A percentile compares a stretch with the other conserved stretches of the same genome.
Conservation (phyloP, 345 rosid species). For the Rhodamnia argentea region DNA sequence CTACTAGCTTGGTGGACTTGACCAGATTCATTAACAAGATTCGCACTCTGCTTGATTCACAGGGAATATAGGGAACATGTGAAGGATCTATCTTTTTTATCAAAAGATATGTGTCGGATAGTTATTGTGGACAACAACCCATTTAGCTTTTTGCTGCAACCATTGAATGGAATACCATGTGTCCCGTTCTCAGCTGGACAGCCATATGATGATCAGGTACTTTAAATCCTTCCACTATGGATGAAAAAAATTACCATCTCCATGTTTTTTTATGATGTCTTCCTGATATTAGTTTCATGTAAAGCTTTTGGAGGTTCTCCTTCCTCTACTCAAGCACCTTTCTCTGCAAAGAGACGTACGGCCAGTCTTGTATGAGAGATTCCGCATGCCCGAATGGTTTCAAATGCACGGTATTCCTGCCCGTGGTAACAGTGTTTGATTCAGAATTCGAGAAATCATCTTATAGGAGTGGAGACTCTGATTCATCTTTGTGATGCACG, state of each 20-base stretch:
- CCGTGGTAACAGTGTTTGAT: background rate
- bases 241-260: background rate
- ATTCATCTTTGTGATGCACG: background rate
- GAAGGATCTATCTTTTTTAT: slow-evolving; percentile 44
- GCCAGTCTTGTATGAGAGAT: slow-evolving; percentile 9
- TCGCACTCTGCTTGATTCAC: background rate
- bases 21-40: background rate
- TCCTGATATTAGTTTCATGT: background rate
- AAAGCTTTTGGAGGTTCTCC: slow-evolving; percentile 38
- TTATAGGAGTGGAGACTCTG: background rate
- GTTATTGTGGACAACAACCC: slow-evolving; percentile 61
- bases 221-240: background rate
- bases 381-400: slow-evolving; percentile 52
- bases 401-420: slow-evolving; percentile 41
- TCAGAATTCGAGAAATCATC: background rate
- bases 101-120: slow-evolving; percentile 33
- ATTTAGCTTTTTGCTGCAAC: slow-evolving; percentile 58
- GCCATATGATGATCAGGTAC: slow-evolving; percentile 39
- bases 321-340: slow-evolving; percentile 31
- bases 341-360: slow-evolving; percentile 37
- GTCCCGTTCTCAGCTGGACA: slow-evolving; percentile 41
- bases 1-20: background rate
- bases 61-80: slow-evolving; percentile 46
- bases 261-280: background rate
- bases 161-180: slow-evolving; percentile 57